Base-by-base conservation (phyloP, 2,329 filamentous ascomycete species). In the Leptographium galeiforme region DNA sequence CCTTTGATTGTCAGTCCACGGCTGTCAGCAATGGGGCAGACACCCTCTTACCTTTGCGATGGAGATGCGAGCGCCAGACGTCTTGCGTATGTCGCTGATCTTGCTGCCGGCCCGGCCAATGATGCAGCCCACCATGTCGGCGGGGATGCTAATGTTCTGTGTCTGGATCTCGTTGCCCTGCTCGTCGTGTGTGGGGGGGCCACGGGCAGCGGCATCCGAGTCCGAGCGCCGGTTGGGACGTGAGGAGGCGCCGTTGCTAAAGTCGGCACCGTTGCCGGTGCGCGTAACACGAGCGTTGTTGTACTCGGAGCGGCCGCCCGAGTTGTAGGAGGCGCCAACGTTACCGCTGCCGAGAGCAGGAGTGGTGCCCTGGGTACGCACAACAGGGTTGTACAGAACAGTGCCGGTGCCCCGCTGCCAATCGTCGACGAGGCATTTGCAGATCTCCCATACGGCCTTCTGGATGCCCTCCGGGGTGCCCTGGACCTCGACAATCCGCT, bases 111-210 rank as follows among this genome's bases (percentile, higher is more conserved):
- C 89, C 59, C 90, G 86, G 60, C 93, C 93, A 67, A 98, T 98
- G 72, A 98, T 98, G 73, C 93, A 98, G 61, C 93, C 93, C 68
- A 98, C 93, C 93, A 98, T 98, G 74, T 98, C 93, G 48, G 93
- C 90, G 32, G 93, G 93, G 64, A 98, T 98, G 76, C 89, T 96
- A 72, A 98, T 98, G 73, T 98, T 98, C 67, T 98, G 93, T 1
- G 93, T 98, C 70, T 96, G 91, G 57, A 97, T 87, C 70, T 96
- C 91, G 67, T 97, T 93, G 58, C 93, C 93, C 59, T 97, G 94
- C 71, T 97, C 91, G 58, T 93, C 90, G 64, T 94, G 87, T 46
- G 88, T 88, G 25, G 89, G 89, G 45, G 87, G 88, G 53, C 87
- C 87, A 58, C 89, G 87, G 61, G 78, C 79, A 58, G 81, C 83